These are phyloP conservation scores for Chytridiales sp. DNA, from an alignment of 371 early-diverging fungal genomes.

Conservation along the genomic window DNA sequence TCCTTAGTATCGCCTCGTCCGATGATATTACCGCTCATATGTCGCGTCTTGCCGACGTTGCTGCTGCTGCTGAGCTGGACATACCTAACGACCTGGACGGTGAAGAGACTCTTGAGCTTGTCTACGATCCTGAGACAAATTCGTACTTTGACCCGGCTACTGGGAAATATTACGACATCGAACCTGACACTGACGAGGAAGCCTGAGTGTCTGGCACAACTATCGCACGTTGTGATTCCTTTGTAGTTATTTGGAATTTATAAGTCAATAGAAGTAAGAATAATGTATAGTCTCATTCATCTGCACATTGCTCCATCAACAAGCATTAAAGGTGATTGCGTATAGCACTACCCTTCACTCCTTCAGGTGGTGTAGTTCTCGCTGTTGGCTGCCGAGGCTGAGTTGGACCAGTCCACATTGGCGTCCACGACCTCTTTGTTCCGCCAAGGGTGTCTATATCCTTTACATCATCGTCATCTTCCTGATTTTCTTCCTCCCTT, in stretches of 20 bases:
- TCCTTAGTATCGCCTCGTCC: too few relatives aligned
- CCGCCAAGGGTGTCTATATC: too few relatives aligned
- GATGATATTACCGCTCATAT: too few relatives aligned
- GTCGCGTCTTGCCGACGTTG: not conserved
- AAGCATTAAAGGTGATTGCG: too few relatives aligned
- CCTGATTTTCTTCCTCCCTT: too few relatives aligned
- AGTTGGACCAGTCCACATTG: too few relatives aligned
- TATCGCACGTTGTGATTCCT: not conserved
- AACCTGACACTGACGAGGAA: constrained; percentile 7
- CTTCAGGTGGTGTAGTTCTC: too few relatives aligned
- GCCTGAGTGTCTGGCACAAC: not conserved
- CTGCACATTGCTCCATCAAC: too few relatives aligned
- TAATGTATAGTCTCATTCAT: not conserved
- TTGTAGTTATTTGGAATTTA: not conserved
- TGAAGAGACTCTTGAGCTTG: constrained; percentile 26
- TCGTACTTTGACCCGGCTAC: constrained; percentile 24
- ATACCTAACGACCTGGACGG: constrained; percentile 4
- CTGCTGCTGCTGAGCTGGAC: not conserved
- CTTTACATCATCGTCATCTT: too few relatives aligned
- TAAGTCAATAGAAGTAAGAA: not conserved
- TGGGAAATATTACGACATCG: constrained; percentile 21
- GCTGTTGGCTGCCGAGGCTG: too few relatives aligned
- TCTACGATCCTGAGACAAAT: constrained; percentile 20
- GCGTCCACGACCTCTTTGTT: too few relatives aligned
- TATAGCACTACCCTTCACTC: too few relatives aligned